Evolutionary conservation across 202 grass and related monocot genomes (phyloP), one percentile per base, ranked within the genome.

Genomic region (Cymbopogon flexuosus): DNA sequence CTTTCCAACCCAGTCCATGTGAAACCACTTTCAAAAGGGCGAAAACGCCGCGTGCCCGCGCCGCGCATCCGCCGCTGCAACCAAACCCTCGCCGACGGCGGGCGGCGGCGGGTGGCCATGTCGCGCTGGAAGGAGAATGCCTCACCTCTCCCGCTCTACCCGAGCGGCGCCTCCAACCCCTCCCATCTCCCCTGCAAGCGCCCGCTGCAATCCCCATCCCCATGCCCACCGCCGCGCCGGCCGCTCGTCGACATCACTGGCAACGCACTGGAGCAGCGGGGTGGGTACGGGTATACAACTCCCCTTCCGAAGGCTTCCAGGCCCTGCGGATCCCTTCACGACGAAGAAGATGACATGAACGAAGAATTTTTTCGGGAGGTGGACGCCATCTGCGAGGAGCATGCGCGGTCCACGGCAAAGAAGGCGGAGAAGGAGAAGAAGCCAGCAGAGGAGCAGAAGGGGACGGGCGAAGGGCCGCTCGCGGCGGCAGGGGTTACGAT

Each of bases 341-440:
- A 65, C 47, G 80, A 89, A 27, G 84, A 88, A 12, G 89, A 89
- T 4, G 73, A 85, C n/a, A 75, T 93, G 21, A 83, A 97, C 47
- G 89, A 93, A 64, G 82, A 86, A 10, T 98, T 98, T 74, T 80
- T 98, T 36, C 85, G 30, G 68, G 86, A 94, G 84, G 92, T 98
- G 51, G 92, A 98, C 45, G 90, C 85, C 81, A 87, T 98, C 35
- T 94, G 92, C 42, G 85, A 92, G 72, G 86, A 98, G 75, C 88
- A 77, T 57, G 87, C 82, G 12, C 82, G 72, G 64, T 91, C 86
- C 68, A 76, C 65, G 39, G 46, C 68, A 3, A 75, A 24, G 46
- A 92, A 88, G 51, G 45, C 64, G 46, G 88, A 89, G 72, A 80
- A 83, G 39, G 62, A 87, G 69, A 87, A 81, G 64, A 75, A 65